phyloP scores from a whole-genome alignment of 2,329 filamentous ascomycete genomes.

The Curvularia sp. region DNA sequence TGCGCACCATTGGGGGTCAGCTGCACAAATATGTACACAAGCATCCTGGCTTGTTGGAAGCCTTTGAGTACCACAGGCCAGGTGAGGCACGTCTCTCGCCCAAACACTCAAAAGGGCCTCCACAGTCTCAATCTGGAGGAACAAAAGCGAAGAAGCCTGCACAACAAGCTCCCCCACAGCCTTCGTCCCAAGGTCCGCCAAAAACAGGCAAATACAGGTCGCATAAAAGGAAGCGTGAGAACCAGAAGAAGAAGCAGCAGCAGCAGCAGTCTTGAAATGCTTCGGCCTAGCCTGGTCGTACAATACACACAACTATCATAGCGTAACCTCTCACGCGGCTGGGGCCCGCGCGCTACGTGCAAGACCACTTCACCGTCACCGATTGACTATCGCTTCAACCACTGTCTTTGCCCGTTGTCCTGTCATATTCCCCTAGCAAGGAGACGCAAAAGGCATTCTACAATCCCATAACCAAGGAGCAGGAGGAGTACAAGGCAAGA shows the following conservation, averaged over 20 bases:
- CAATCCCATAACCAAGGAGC: too few species aligned
- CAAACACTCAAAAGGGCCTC: conserved; percentile 3
- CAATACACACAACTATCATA: neutral
- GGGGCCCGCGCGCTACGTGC: conserved; percentile 5
- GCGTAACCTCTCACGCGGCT: conserved; percentile 2
- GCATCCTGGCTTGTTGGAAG: conserved; percentile 30
- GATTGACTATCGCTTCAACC: too few species aligned
- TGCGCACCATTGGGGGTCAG: conserved; percentile 33
- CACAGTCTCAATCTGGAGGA: conserved; percentile 2
- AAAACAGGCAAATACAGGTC: conserved; percentile 13
- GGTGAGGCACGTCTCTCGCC: conserved; percentile 21
- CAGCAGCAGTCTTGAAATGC: conserved; percentile 27
- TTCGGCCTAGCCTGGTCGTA: conserved; percentile 20
- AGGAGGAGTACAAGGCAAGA: too few species aligned
- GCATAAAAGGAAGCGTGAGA: conserved; percentile 17
- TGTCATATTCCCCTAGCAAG: too few species aligned
- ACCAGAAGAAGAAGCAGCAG: conserved; percentile 1
- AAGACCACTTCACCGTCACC: neutral
- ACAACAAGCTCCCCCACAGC: neutral
- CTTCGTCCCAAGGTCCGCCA: conserved; percentile 1
- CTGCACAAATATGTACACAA: conserved; percentile 26
- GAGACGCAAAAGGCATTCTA: too few species aligned
- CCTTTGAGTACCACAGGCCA: conserved; percentile 35
- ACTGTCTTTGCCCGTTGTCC: too few species aligned
- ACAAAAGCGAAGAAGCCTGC: neutral